These are phyloP conservation scores for Pelargonium cotyledonis DNA, from an alignment of 441 rosid species.

Conservation along the genomic window DNA sequence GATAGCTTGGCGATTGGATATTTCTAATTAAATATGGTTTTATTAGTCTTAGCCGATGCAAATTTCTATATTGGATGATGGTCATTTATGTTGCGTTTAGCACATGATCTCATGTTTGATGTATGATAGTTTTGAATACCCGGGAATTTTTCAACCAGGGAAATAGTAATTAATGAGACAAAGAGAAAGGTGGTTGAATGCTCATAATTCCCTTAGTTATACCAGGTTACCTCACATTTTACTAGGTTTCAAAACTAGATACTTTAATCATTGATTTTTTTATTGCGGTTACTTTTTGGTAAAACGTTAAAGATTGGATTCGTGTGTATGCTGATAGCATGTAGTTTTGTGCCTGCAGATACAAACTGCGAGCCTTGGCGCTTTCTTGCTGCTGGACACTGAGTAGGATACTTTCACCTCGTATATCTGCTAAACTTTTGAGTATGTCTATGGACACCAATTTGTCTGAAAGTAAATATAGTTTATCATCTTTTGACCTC, in stretches of 20 bases:
- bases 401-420: neutral
- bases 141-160: neutral
- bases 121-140: conserved; percentile 1
- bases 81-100: conserved; percentile 11
- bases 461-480: conserved; percentile 10
- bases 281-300: neutral
- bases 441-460: neutral
- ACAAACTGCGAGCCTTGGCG: too few relatives aligned
- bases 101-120: conserved; percentile 4
- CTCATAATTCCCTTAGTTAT: neutral
- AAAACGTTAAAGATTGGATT: neutral
- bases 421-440: too few relatives aligned
- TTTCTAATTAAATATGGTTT: conserved; percentile 21
- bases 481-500: neutral
- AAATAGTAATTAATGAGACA: neutral
- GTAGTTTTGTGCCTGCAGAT: neutral
- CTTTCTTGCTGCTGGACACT: neutral
- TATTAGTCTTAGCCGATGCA: conserved; percentile 15
- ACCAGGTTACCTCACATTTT: neutral
- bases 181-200: neutral
- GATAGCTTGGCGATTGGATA: conserved; percentile 20
- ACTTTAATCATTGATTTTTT: neutral
- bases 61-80: conserved; percentile 14
- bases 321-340: neutral
- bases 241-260: neutral